phyloP scores from a whole-genome alignment of 192 early-diverging fungal genomes.

The Obelidium mucronatum region DNA sequence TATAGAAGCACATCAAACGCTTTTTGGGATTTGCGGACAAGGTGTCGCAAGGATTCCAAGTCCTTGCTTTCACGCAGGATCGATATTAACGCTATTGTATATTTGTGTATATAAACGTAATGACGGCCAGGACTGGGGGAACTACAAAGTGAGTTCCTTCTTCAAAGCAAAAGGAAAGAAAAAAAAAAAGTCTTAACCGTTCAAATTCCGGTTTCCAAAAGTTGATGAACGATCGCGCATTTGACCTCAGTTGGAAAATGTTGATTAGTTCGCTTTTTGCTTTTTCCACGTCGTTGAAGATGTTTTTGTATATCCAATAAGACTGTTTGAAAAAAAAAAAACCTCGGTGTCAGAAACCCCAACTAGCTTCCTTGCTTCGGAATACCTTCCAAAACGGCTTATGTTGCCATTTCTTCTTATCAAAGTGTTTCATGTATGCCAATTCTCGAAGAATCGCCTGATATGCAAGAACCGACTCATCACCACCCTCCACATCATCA shows the following conservation, averaged over 20 bases:
- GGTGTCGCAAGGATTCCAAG: constrained; percentile 58
- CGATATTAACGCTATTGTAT: constrained; percentile 67
- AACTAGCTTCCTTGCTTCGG: too few species aligned
- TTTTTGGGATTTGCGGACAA: constrained; percentile 65
- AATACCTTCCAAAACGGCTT: constrained; percentile 72
- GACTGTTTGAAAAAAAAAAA: constrained; percentile 46
- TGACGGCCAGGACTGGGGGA: constrained; percentile 72
- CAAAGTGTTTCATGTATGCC: constrained; percentile 58
- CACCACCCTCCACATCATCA: constrained; percentile 18
- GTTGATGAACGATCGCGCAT: constrained; percentile 63
- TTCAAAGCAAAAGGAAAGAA: constrained; percentile 13
- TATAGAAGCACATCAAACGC: constrained; percentile 58
- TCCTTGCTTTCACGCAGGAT: constrained; percentile 66
- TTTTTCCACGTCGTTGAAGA: constrained; percentile 60
- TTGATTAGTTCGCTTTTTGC: constrained; percentile 68
- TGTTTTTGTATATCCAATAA: constrained; percentile 67
- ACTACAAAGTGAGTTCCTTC: neutral
- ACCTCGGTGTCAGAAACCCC: neutral
- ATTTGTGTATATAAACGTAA: constrained; percentile 76
- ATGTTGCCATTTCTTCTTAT: constrained; percentile 78
- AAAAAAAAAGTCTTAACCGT: constrained; percentile 56
- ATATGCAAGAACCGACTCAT: constrained; percentile 46
- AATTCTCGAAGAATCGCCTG: constrained; percentile 56
- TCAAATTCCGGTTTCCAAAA: constrained; percentile 85
- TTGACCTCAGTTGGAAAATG: constrained; percentile 67